Evolutionary conservation across 108 stramenopile genomes (phyloP).

Genomic region (Schizochytrium sp.): DNA sequence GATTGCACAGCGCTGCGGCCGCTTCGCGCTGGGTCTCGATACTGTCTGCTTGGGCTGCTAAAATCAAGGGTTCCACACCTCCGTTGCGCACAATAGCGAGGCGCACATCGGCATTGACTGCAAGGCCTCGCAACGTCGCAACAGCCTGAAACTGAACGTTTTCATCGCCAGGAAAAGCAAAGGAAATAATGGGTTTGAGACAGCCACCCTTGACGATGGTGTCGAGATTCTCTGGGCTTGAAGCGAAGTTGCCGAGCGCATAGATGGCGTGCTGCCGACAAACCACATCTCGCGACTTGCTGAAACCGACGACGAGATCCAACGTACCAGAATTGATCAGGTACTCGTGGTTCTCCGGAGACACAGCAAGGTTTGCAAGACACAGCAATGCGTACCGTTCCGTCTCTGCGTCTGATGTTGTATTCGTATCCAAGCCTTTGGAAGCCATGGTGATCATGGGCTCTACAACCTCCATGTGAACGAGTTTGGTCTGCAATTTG

Average conservation of each 20-base stretch:
- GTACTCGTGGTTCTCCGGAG: constrained; percentile 44
- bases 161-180: constrained; percentile 60
- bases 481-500: constrained; percentile 58
- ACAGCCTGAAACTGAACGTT: constrained; percentile 80
- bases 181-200: constrained; percentile 57
- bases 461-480: constrained; percentile 49
- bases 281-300: constrained; percentile 60
- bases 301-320: constrained; percentile 56
- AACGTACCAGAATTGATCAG: constrained; percentile 47
- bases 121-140: constrained; percentile 65
- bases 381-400: constrained; percentile 61
- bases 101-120: constrained; percentile 57
- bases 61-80: constrained; percentile 65
- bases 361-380: constrained; percentile 57
- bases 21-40: constrained; percentile 60
- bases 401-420: constrained; percentile 60
- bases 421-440: constrained; percentile 57
- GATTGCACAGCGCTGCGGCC: constrained; percentile 60
- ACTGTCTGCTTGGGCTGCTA: constrained; percentile 47
- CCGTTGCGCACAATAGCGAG: constrained; percentile 57
- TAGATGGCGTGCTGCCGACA: constrained; percentile 68
- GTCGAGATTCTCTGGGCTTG: constrained; percentile 54
- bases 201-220: constrained; percentile 46
- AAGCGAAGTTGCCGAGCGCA: constrained; percentile 65
- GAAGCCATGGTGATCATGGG: constrained; percentile 47